A percentile compares a stretch with the other conserved stretches of the same genome.
These are phyloP conservation scores for Pseudocercospora fijiensis DNA, from an alignment of 2,329 filamentous ascomycete species.

Conservation along the genomic window DNA sequence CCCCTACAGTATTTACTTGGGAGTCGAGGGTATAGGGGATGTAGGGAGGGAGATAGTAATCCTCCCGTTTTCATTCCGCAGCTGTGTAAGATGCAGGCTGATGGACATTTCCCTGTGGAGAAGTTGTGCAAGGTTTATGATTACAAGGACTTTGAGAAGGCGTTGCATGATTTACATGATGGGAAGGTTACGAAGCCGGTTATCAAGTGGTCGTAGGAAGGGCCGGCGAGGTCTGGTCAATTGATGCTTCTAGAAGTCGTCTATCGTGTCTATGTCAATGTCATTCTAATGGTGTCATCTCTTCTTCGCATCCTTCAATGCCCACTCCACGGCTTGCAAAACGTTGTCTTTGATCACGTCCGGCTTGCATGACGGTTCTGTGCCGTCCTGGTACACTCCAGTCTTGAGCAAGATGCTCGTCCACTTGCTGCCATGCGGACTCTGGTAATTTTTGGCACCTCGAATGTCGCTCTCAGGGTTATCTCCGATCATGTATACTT, in stretches of 20 bases:
- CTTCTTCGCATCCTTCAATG: slow-evolving; percentile 54
- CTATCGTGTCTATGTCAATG: not conserved
- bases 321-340: slow-evolving; percentile 73
- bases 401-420: slow-evolving; percentile 73
- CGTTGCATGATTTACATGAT: slow-evolving; percentile 23
- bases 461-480: slow-evolving; percentile 78
- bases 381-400: slow-evolving; percentile 66
- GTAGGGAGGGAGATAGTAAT: slow-evolving; percentile 21
- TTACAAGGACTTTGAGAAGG: slow-evolving; percentile 24
- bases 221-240: too few relatives aligned
- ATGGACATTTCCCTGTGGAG: slow-evolving; percentile 26
- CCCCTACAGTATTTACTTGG: slow-evolving; percentile 19
- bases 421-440: slow-evolving; percentile 70
- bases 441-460: slow-evolving; percentile 75
- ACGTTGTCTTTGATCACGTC: slow-evolving; percentile 71
- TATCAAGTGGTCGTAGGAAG: slow-evolving; percentile 11
- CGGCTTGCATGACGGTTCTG: slow-evolving; percentile 60
- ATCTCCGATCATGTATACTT: slow-evolving; percentile 88
- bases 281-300: not conserved
- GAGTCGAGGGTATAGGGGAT: slow-evolving; percentile 20
- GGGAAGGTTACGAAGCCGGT: slow-evolving; percentile 26
- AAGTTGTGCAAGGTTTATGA: slow-evolving; percentile 27
- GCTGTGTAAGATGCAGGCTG: slow-evolving; percentile 22
- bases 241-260: not conserved
- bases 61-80: slow-evolving; percentile 23